Base-by-base conservation (phyloP, 805 yeast genomes). In the Metschnikowia continentalis region DNA sequence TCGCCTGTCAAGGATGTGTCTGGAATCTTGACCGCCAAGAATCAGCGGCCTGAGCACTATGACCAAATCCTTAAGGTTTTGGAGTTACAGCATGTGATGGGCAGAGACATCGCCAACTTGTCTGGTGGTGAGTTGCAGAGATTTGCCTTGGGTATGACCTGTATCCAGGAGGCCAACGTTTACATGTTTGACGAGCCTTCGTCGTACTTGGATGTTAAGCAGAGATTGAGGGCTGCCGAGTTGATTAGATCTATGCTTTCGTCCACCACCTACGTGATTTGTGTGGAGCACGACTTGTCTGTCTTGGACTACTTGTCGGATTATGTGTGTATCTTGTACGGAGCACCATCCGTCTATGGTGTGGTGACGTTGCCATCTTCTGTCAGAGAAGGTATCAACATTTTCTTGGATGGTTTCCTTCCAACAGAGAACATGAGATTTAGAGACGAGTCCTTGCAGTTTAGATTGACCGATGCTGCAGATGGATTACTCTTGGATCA, bases 171-270 rank as follows among this genome's bases (percentile, higher is more conserved):
- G 32, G 98, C 98, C 51, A 88, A 90, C 61, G 98, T 94, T 42
- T 94, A 94, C 75, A 94, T 94, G 99, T 94, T 94, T 72, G 99
- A 94, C 75, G 99, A 94, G 77, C 99, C 99, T 43, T 91, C 98
- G 17, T 94, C 99, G 10, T 94, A 94, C 74, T 77, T 94, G 70
- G 99, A 94, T 80, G 98, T 94, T 59, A 94, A 94, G 75, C 99
- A 94, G 76, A 92, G 99, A 83, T 82, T 94, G 72, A 88, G 94
- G 63, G 99, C 99, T 51, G 99, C 99, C 52, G 84, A 83, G 70
- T 86, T 90, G 66, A 94, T 94, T 62, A 86, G 99, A 74, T 84
- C 94, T 17, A 75, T 94, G 58, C 77, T 94, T 63, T 78, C 73
- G 51, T 81, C 92, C 43, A 81, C 90, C 43, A 78, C 80, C 30